A percentile compares a stretch with the other conserved stretches of the same genome.
Conservation (phyloP, 768 basidiomycete genomes). For the Mycena albidolilacea region DNA sequence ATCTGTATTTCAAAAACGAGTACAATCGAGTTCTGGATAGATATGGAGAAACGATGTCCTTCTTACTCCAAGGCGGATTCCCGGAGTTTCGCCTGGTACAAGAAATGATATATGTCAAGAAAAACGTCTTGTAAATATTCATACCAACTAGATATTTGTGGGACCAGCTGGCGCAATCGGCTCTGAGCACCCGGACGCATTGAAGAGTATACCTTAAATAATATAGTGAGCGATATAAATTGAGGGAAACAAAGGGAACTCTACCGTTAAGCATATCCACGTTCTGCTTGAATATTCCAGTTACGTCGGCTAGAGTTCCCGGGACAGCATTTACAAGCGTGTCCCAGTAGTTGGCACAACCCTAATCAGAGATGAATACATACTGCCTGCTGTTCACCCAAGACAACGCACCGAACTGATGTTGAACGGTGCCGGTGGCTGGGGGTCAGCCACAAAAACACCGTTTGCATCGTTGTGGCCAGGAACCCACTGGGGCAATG, state of each 20-base stretch:
- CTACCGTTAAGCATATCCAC: slow-evolving; percentile 20
- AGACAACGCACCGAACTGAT: slow-evolving; percentile 19
- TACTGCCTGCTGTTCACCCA: background rate
- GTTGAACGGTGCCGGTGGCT: slow-evolving; percentile 34
- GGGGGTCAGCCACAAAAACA: slow-evolving; percentile 24
- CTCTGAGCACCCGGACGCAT: too few species aligned
- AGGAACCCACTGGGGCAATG: too few species aligned
- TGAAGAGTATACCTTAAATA: too few species aligned
- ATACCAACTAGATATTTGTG: too few species aligned
- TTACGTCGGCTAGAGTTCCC: too few species aligned
- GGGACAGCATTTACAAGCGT: too few species aligned
- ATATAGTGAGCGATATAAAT: too few species aligned
- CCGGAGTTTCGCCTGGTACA: slow-evolving; percentile 17
- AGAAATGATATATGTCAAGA: slow-evolving; percentile 8
- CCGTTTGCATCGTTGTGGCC: slow-evolving; percentile 34
- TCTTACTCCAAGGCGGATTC: slow-evolving; percentile 14
- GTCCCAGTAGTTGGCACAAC: slow-evolving; percentile 18
- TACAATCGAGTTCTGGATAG: slow-evolving; percentile 12
- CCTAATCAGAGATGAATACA: slow-evolving; percentile 7
- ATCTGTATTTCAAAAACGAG: slow-evolving; percentile 14
- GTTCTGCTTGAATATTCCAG: slow-evolving; percentile 4
- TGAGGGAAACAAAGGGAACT: slow-evolving; percentile 1
- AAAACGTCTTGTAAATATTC: too few species aligned
- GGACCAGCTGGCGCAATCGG: too few species aligned
- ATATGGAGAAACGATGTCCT: slow-evolving; percentile 10